Evolutionary conservation across 768 basidiomycete genomes (phyloP), one percentile per base, ranked within the genome.

Genomic region (Leccinum arenicola): DNA sequence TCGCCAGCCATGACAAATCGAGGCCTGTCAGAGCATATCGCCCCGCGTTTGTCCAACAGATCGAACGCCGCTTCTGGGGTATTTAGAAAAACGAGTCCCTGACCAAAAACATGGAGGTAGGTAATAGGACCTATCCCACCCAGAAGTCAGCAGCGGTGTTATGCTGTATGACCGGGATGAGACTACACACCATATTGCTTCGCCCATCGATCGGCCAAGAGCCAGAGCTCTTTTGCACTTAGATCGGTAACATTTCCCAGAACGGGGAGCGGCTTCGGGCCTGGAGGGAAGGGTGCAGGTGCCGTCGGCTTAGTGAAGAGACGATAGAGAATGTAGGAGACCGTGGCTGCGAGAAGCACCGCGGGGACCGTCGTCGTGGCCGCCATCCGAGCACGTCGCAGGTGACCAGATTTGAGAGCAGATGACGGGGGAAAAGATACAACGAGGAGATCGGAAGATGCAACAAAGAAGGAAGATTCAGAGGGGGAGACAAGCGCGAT

Each of bases 21-120:
- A 0, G 87, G 87, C 69, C 87, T 88, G 74, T 91, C 90, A 8
- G 89, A 85, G 70, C 91, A 91, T 29, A 89, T 84, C 9, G 80
- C 74, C 7, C 88, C 87, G 31, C 83, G 81, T 66, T 83, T 87
- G 56, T 91, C 89, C 62, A 93, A 74, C 56, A 93, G 72, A 36
- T 90, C 89, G 40, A 77, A 75, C 0, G 80, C 81, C 0, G 79
- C 84, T 38, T 86, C 80, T 7, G 80, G 78, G 35, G 80, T 81
- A 71, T 85, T 88, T 54, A 91, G 65, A 72, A 91, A 87, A 31
- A 91, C 76, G 35, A 92, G 80, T 2, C 82, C 80, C 60, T 88
- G 83, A 0, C 88, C 86, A 50, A 87, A 77, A 23, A 88, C 72
- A 63, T 86, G 84, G 36, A 90, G 70, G 66, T 88, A 85, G 0